Conservation (phyloP, 805 yeast species). For the Pichia exigua region DNA sequence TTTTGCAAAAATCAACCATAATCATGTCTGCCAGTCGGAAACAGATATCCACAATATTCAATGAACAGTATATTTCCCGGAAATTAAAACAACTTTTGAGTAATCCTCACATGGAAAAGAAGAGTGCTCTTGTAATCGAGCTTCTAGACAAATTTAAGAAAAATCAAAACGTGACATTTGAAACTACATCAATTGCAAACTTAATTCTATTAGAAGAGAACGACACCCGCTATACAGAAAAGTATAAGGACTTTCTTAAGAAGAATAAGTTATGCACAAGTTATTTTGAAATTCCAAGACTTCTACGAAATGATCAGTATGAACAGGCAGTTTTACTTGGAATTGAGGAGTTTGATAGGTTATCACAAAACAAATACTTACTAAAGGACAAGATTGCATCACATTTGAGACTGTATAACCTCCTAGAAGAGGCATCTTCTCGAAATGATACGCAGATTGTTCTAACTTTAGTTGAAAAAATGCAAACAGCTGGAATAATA, state of each 20-base stretch:
- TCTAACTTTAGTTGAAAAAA: background rate
- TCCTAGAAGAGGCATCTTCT: conserved; percentile 16
- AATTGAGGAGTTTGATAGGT: conserved; percentile 3
- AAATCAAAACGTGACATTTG: background rate
- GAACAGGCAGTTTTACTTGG: conserved; percentile 17
- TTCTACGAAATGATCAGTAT: conserved; percentile 15
- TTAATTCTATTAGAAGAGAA: conserved; percentile 11
- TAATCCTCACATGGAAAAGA: background rate
- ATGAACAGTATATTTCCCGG: background rate
- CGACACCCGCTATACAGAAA: conserved; percentile 7
- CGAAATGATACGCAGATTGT: conserved; percentile 17
- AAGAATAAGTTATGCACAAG: conserved; percentile 5
- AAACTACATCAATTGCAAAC: conserved; percentile 9
- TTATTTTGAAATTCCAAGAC: conserved; percentile 16
- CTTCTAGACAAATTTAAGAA: background rate
- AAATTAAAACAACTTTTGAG: background rate
- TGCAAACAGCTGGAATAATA: background rate
- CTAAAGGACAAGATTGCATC: background rate
- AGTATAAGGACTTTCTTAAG: conserved; percentile 9
- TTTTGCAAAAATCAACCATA: background rate
- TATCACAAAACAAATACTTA: background rate
- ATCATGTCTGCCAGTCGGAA: background rate
- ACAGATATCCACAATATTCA: background rate
- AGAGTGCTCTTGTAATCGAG: background rate
- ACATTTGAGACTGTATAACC: conserved; percentile 8